Percentiles rank a stretch among this genome's conserved stretches.
Evolutionary conservation across 306 rosid genomes (phyloP).

Genomic region (Malus domestica): DNA sequence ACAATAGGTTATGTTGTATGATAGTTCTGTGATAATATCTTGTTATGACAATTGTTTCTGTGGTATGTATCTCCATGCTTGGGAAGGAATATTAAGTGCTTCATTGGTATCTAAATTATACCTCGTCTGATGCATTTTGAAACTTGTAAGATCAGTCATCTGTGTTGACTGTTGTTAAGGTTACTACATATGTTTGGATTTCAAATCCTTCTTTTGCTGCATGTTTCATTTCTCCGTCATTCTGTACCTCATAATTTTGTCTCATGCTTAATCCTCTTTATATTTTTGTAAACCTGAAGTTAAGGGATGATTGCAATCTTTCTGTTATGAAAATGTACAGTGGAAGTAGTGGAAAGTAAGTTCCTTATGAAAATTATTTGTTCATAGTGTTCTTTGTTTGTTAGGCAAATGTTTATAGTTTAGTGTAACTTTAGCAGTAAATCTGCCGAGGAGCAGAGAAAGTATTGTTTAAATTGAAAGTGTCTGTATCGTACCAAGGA

Average conservation of each 20-base stretch:
- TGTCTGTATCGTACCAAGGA: not conserved
- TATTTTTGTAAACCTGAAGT: not conserved
- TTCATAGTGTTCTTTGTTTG: not conserved
- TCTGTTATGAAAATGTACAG: not conserved
- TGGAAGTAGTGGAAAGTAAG: not conserved
- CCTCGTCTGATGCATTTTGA: not conserved
- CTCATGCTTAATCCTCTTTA: not conserved
- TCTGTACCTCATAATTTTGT: not conserved
- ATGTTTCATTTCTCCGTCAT: not conserved
- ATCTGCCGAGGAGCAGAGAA: not conserved
- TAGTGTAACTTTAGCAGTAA: not conserved
- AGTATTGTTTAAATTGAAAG: not conserved
- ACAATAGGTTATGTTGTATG: not conserved
- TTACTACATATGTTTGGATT: not conserved
- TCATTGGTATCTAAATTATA: not conserved
- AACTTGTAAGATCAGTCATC: not conserved
- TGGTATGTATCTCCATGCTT: not conserved
- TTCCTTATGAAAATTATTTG: not conserved
- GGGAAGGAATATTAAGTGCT: not conserved
- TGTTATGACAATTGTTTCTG: not conserved
- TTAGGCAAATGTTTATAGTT: not conserved
- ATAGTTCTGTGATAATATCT: too few relatives aligned
- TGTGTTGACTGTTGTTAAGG: not conserved
- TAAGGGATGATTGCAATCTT: not conserved
- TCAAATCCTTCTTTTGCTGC: not conserved